These are phyloP conservation scores for Cercospora sojina DNA, from an alignment of 2,329 filamentous ascomycete genomes.

Conservation along the genomic window DNA sequence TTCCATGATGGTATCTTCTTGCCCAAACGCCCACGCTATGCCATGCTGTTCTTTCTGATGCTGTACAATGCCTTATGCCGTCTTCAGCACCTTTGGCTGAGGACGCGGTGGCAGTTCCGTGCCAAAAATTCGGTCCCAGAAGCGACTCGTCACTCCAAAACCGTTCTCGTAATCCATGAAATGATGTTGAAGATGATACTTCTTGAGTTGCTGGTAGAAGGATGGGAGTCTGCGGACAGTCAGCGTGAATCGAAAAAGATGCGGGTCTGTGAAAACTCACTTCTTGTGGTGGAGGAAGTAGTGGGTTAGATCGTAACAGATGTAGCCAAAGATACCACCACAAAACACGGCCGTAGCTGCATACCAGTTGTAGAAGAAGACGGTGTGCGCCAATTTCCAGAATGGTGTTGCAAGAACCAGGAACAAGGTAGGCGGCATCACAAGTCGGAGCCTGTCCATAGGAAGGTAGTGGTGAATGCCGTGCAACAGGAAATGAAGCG, in stretches of 20 bases:
- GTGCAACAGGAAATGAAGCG: slow-evolving; percentile 87
- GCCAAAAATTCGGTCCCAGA: slow-evolving; percentile 92
- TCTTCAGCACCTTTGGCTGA: slow-evolving; percentile 52
- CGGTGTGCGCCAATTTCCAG: slow-evolving; percentile 80
- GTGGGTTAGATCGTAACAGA: slow-evolving; percentile 95
- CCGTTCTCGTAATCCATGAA: slow-evolving; percentile 98
- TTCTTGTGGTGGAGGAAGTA: slow-evolving; percentile 98
- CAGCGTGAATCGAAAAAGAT: slow-evolving; percentile 6
- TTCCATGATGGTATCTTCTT: slow-evolving; percentile 21
- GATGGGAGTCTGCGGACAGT: slow-evolving; percentile 62
- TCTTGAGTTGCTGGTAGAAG: slow-evolving; percentile 92
- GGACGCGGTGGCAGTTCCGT: slow-evolving; percentile 67
- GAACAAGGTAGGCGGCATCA: slow-evolving; percentile 94
- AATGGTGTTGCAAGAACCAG: slow-evolving; percentile 80
- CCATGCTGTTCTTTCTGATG: slow-evolving; percentile 6
- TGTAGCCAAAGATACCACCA: slow-evolving; percentile 91
- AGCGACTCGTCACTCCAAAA: slow-evolving; percentile 92
- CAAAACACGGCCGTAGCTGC: slow-evolving; percentile 75
- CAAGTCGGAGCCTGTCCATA: slow-evolving; percentile 97
- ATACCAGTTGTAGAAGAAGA: slow-evolving; percentile 86
- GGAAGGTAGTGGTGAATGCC: slow-evolving; percentile 97
- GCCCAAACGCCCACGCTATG: slow-evolving; percentile 15
- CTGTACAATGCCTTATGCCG: slow-evolving; percentile 29
- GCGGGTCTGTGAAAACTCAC: slow-evolving; percentile 45
- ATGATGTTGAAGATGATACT: slow-evolving; percentile 95